Conservation (phyloP, 2,329 filamentous ascomycete species). For the Mycogone perniciosa region DNA sequence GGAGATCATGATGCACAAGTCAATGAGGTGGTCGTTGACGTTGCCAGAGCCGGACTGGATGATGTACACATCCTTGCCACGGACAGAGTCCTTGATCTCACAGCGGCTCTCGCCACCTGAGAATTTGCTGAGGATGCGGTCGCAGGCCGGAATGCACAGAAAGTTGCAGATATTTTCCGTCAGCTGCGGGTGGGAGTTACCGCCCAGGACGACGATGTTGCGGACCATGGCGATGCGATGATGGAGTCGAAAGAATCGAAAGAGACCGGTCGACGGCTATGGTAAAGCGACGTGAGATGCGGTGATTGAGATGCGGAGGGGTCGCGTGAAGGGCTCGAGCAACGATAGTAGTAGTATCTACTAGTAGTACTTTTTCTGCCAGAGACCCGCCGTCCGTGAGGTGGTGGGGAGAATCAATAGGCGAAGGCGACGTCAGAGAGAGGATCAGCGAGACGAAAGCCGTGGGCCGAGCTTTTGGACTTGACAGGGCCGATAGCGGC, state of each 20-base stretch:
- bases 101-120: conserved; percentile 91
- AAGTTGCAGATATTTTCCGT: conserved; percentile 82
- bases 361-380: conserved; percentile 5
- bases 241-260: background rate
- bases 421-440: conserved; percentile 12
- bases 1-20: conserved; percentile 96
- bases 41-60: conserved; percentile 89
- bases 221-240: conserved; percentile 64
- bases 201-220: conserved; percentile 89
- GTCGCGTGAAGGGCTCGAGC: conserved; percentile 11
- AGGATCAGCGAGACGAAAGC: background rate
- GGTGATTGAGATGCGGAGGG: background rate
- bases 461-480: conserved; percentile 3
- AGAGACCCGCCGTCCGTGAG: conserved; percentile 9
- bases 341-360: background rate
- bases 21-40: conserved; percentile 94
- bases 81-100: conserved; percentile 92
- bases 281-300: background rate
- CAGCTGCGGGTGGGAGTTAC: conserved; percentile 84
- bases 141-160: conserved; percentile 78
- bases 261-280: background rate
- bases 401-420: conserved; percentile 4
- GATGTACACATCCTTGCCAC: conserved; percentile 98
- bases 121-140: conserved; percentile 85
- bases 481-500: conserved; percentile 10